These are phyloP conservation scores for Fusarium verrucosum DNA, from an alignment of 2,329 filamentous ascomycete genomes.

Conservation along the genomic window DNA sequence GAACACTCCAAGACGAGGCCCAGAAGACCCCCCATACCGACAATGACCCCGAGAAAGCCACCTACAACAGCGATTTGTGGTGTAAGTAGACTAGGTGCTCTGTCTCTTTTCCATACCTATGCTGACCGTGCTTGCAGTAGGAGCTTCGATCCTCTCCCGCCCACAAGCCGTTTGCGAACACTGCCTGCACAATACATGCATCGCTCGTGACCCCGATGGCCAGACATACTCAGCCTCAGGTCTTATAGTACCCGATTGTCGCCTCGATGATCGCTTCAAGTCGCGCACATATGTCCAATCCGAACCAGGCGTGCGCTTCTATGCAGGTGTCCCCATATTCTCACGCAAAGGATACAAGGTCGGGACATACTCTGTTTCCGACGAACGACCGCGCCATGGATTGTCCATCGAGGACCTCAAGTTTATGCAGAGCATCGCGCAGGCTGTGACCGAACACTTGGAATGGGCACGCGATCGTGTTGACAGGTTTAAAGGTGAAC, in stretches of 20 bases:
- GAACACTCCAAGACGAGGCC: constrained; percentile 37
- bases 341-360: constrained; percentile 64
- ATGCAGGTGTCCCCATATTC: constrained; percentile 64
- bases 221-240: constrained; percentile 44
- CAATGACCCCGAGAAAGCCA: not conserved
- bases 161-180: constrained; percentile 50
- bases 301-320: constrained; percentile 50
- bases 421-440: constrained; percentile 66
- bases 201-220: constrained; percentile 38
- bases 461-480: constrained; percentile 63
- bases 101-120: not conserved
- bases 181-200: constrained; percentile 38
- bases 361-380: constrained; percentile 68
- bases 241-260: constrained; percentile 46
- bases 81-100: constrained; percentile 38
- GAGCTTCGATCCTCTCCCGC: constrained; percentile 43
- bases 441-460: constrained; percentile 68
- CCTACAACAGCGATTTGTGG: constrained; percentile 47
- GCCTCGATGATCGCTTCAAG: constrained; percentile 48
- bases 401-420: constrained; percentile 58
- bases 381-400: constrained; percentile 63
- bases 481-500: constrained; percentile 62
- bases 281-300: constrained; percentile 46
- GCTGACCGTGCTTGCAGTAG: constrained; percentile 29
- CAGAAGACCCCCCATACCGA: not conserved